Evolutionary conservation across 225 moss, liverwort and hornwort species (phyloP).

Genomic region (Thuidium tamariscinum): DNA sequence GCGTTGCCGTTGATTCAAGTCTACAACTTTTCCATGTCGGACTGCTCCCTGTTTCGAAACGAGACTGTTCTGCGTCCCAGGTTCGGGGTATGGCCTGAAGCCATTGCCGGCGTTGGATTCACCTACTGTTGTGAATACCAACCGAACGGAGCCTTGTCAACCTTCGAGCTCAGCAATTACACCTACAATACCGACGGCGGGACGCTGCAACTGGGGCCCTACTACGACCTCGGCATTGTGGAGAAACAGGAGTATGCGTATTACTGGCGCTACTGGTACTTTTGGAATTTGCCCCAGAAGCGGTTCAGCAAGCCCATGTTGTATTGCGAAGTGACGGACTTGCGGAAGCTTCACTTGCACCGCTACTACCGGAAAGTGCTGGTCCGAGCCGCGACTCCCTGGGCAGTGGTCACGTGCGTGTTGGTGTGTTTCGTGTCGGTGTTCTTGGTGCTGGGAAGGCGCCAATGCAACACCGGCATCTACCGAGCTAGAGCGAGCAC

Average conservation of each 20-base stretch:
- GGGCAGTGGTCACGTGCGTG: background rate
- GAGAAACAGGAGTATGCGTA: background rate
- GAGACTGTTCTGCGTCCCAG: background rate
- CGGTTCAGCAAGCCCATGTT: background rate
- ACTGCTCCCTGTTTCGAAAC: background rate
- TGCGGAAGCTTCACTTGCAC: background rate
- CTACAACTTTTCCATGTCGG: background rate
- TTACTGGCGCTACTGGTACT: background rate
- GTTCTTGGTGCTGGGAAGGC: background rate
- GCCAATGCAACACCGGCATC: background rate
- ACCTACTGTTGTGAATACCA: slow-evolving; percentile 6
- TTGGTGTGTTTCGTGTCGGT: background rate
- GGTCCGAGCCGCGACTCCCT: background rate
- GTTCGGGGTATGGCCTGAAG: background rate
- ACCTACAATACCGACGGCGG: background rate
- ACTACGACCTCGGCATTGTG: background rate
- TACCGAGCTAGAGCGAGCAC: background rate
- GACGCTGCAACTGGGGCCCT: background rate
- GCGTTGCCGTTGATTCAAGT: background rate
- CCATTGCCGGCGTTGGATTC: background rate
- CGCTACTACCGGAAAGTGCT: background rate
- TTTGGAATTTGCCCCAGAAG: background rate
- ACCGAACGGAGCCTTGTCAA: background rate
- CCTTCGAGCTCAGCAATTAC: background rate
- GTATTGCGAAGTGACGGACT: slow-evolving; percentile 8